Evolutionary conservation across 352 stramenopile species (phyloP), one percentile per base, ranked within the genome.

Genomic region (Pythium plurisporium): DNA sequence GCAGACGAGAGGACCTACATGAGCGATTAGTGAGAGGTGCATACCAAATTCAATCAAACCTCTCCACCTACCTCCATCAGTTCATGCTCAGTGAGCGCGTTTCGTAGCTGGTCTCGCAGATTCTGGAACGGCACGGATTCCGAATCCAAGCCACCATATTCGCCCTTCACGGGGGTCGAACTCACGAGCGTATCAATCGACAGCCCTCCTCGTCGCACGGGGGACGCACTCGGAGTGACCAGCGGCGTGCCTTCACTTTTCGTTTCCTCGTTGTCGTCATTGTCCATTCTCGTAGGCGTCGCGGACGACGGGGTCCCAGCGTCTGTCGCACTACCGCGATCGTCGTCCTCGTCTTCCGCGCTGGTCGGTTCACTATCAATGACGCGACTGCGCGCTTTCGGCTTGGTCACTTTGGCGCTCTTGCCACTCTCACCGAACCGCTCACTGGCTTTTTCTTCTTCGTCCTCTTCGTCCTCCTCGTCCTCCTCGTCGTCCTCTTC

Each of bases 151-250:
- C 44, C 25, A 14, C 43, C 27, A 49, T 12, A 14, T 0, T 69
- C 65, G 0, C 68, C 63, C n/a, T 75, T 66, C 9, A 77, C 63
- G 5, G 54, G 52, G 9, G 69, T 67, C 20, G 71, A 55, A 52
- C 79, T 81, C 66, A 86, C 74, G 15, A 86, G 55, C 26, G 76
- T 73, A 36, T 83, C 69, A 59, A 88, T 82, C 9, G 77, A 82
- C n/a, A 87, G 55, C 5, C 58, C 67, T 4, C 43, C 22, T 22
- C 55, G 55, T 9, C 62, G 55, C 36, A 69, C 51, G 12, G 62
- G 62, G 4, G 55, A 65, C 2, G 50, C 57, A 30, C 50, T 65
- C 10, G 62, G 62, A 5, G 62, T 69, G 2, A 15, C 49, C 25
- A 58, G 6, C 0, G 62, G 62, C 17, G 62, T 69, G 12, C 26